A percentile compares a stretch with the other conserved stretches of the same genome.
phyloP scores from a whole-genome alignment of 2,329 filamentous ascomycete genomes.

The Cyphellophora europaea region DNA sequence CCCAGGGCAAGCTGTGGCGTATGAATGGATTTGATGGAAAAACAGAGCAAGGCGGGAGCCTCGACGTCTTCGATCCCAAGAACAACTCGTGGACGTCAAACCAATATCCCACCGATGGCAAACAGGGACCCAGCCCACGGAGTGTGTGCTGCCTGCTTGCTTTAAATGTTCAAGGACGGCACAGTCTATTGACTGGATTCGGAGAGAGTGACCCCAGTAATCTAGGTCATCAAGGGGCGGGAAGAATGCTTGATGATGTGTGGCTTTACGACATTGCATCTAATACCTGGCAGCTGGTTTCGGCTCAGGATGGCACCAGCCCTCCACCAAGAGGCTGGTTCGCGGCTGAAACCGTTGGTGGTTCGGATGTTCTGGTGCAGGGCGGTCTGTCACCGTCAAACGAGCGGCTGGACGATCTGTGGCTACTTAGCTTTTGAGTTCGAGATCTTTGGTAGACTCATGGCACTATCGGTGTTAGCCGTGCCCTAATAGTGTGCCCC shows the following conservation, averaged over 20 bases:
- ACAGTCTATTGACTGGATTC: constrained; percentile 41
- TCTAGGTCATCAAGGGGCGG: constrained; percentile 45
- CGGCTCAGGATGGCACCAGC: constrained; percentile 8
- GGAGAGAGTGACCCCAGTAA: constrained; percentile 45
- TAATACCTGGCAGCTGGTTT: constrained; percentile 26
- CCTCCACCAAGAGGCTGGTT: constrained; percentile 45
- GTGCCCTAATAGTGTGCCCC: too few relatives aligned
- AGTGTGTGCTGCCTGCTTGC: constrained; percentile 42
- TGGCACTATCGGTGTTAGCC: too few relatives aligned
- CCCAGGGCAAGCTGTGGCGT: constrained; percentile 58
- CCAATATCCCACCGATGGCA: constrained; percentile 29
- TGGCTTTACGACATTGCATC: constrained; percentile 37
- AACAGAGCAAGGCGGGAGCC: constrained; percentile 57
- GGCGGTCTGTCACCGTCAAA: constrained; percentile 45
- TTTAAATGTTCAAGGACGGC: constrained; percentile 25
- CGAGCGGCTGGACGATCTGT: constrained; percentile 41
- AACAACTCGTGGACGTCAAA: constrained; percentile 30
- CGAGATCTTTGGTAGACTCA: too few relatives aligned
- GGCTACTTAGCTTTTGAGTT: constrained; percentile 30
- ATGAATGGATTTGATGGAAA: constrained; percentile 73
- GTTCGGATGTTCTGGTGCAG: constrained; percentile 39
- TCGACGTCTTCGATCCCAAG: constrained; percentile 51
- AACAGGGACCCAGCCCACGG: constrained; percentile 35
- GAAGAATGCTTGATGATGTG: constrained; percentile 45
- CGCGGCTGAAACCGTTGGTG: too few relatives aligned